Base-by-base conservation (phyloP, 2,329 filamentous ascomycete species). In the Periconia sp. region DNA sequence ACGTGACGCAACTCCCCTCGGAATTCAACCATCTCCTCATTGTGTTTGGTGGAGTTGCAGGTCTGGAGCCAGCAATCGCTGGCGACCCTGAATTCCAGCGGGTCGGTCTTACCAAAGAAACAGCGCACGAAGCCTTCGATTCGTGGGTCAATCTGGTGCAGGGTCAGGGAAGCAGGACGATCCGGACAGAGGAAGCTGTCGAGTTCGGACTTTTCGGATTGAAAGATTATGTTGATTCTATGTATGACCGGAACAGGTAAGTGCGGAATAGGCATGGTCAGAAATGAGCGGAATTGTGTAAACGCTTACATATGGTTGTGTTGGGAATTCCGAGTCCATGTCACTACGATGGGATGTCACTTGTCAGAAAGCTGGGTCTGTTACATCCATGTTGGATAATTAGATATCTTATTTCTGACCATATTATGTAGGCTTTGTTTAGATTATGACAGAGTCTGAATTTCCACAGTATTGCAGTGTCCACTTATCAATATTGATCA, bases 71-170 rank as follows among this genome's bases (percentile, higher is more conserved):
- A 49, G 90, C 90, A 0, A 84, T 90, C 2, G 81, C 81, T 53
- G 83, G 82, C 19, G 85, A 90, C 62, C 71, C 74, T 1, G 82
- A 84, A 55, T 64, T 91, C 33, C 77, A 76, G 46, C 78, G 77
- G 43, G 85, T 86, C 70, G 87, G 85, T 0, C 83, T 93, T 14
- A 78, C 80, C 6, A 85, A 86, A 33, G 78, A 79, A 20, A 85
- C 84, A 56, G 87, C 86, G 8, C 83, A 80, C 59, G 85, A 90
- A 60, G 70, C 93, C 47, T 96, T 96, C 69, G 91, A 96, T 72
- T 81, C 87, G 61, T 95, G 90, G 90, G 80, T 95, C 17, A 90
- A 96, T 71, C 81, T 94, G 43, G 79, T 92, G 59, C 89, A 90
- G 3, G 85, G 85, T 1, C 91, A 95, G 72, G 91, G 90, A 1